Base-by-base conservation (phyloP, 176 grass and related monocot genomes). In the Sorghum bicolor region DNA sequence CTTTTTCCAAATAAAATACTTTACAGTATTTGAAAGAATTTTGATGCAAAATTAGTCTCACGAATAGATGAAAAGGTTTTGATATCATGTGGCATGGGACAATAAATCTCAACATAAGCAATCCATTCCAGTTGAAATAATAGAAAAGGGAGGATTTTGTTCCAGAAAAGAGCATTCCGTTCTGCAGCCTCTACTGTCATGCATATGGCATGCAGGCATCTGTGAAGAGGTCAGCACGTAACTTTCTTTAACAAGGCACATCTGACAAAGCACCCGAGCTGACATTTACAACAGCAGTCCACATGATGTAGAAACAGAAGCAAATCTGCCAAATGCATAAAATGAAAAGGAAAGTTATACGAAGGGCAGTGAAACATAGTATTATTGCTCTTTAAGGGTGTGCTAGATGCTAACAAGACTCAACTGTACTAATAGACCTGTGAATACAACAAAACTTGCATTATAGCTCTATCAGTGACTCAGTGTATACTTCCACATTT, bases 21-120 rank as follows among this genome's bases (percentile, higher is more conserved):
- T 62, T 77, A 39, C 2, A 78, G 47, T 40, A 67, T 39, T 40
- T 67, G n/a, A 66, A 52, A 73, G 29, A 75, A 87, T 52, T 67
- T 86, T 20, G 30, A 83, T 83, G 70, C 75, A 69, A 90, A 86
- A 48, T 38, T 77, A 79, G 29, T 79, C 58, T 62, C n/a, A 74
- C 39, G 61, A 79, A 86, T 38, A 74, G 36, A 74, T 48, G 38
- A 82, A 77, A 82, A 24, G 40, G 37, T 48, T 22, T 26, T 75
- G 70, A 53, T 0, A 68, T 78, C 37, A 82, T 65, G 66, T 72
- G 6, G 67, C 67, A 65, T 20, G 40, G 71, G 48, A 36, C 61
- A 45, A 72, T 86, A 79, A 68, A 75, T 79, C 13, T 68, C 61
- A 83, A 73, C 39, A 50, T 29, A 68, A 79, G 63, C 67, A 83